These are phyloP conservation scores for Rhynchosporium secalis DNA, from an alignment of 2,329 filamentous ascomycete species.

Conservation along the genomic window DNA sequence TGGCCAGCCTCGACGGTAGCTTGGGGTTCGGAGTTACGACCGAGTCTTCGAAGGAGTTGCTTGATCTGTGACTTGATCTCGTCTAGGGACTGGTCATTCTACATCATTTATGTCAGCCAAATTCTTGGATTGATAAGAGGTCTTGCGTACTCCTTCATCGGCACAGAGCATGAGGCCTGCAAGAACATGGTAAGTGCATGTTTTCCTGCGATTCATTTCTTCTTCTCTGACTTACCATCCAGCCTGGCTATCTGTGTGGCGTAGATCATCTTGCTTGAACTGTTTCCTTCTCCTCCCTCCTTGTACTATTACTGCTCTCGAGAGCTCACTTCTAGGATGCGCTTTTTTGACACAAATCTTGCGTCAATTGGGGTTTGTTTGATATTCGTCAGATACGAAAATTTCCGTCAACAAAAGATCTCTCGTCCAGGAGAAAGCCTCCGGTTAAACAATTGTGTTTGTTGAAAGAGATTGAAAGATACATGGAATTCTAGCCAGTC, in stretches of 20 bases:
- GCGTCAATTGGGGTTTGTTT: background rate
- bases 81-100: constrained; percentile 72
- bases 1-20: constrained; percentile 84
- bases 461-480: background rate
- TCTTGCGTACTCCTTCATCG: constrained; percentile 66
- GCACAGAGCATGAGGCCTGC: constrained; percentile 91
- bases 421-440: background rate
- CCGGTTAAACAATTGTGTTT: background rate
- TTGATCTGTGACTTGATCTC: constrained; percentile 92
- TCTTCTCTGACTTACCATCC: constrained; percentile 63
- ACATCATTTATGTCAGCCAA: constrained; percentile 20
- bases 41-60: constrained; percentile 84
- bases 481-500: background rate
- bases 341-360: background rate
- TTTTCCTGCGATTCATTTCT: background rate
- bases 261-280: constrained; percentile 57
- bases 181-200: constrained; percentile 23
- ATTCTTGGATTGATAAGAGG: constrained; percentile 2
- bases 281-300: background rate
- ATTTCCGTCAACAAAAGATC: background rate
- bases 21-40: constrained; percentile 84
- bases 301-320: background rate
- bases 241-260: constrained; percentile 93
- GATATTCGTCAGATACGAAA: background rate
- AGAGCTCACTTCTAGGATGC: background rate